Evolutionary conservation across 441 rosid species (phyloP), one percentile per base, ranked within the genome.

Genomic region (Erodium texanum): DNA sequence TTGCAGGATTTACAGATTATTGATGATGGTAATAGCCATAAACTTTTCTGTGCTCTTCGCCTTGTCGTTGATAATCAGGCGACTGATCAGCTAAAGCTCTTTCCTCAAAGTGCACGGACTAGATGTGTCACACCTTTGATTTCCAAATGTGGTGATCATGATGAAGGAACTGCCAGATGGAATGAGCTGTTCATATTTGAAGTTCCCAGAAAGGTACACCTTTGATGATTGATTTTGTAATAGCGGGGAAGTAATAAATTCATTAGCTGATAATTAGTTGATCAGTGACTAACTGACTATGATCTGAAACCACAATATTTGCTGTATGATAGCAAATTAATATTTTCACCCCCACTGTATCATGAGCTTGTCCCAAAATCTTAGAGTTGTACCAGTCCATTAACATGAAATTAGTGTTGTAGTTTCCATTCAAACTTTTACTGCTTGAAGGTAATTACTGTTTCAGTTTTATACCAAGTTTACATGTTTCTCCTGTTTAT

Each of bases 51-150:
- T 85, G 90, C 96, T 50, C 78, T 92, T 74, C 97, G 98, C 69
- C 90, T 92, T 54, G 88, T 89, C 69, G 82, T 88, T 76, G 95
- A 89, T 80, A 83, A 81, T 77, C 89, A 81, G 76, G 84, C 88
- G 75, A 77, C 91, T 43, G 99, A 95, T 70, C 93, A 90, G 78
- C 99, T 89, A 78, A 95, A 86, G 78, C 85, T 85, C 77, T 90
- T 89, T 77, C 98, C 99, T 65, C 99, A 95, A 80, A 95, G 98
- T 84, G 98, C 95, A 41, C 87, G 99, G 88, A 95, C 99, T 71
- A 95, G 87, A 86, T 95, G 99, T 61, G 92, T 87, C 70, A 92
- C 85, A 83, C 97, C 97, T 72, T 72, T 79, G n/a, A 75, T 85
- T 75, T 71, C 82, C 63, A 69, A 74, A 69, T 68, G 52, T 61